phyloP scores from a whole-genome alignment of 2,329 filamentous ascomycete species.

The Fusarium sacchari region DNA sequence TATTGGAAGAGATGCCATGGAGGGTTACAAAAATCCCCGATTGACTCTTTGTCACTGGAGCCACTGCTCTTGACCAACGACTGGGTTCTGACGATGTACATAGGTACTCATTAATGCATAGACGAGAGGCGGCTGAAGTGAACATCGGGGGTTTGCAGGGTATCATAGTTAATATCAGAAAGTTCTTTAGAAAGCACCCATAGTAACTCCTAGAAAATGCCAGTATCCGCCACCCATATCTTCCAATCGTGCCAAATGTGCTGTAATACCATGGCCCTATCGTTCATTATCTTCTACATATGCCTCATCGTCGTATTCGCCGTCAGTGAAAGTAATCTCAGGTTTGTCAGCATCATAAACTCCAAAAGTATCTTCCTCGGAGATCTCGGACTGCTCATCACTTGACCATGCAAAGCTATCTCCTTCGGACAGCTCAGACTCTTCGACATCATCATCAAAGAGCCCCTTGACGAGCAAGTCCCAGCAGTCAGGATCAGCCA shows the following conservation, averaged over 20 bases:
- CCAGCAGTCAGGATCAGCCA: constrained; percentile 43
- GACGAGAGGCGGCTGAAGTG: background rate
- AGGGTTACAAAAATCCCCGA: constrained; percentile 19
- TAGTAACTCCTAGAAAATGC: background rate
- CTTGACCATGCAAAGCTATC: constrained; percentile 18
- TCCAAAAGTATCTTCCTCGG: constrained; percentile 3
- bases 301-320: background rate
- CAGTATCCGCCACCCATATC: background rate
- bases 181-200: background rate
- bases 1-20: constrained; percentile 40
- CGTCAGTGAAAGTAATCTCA: background rate
- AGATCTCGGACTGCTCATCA: constrained; percentile 3
- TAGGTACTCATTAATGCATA: background rate
- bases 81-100: background rate
- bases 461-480: constrained; percentile 27
- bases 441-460: constrained; percentile 29
- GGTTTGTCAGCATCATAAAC: background rate
- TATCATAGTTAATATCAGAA: constrained; percentile 16
- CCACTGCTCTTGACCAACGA: background rate
- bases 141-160: constrained; percentile 1
- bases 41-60: background rate
- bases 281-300: background rate
- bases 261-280: background rate
- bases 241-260: background rate
- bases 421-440: constrained; percentile 20